phyloP scores from a whole-genome alignment of 2,329 filamentous ascomycete species.

The Elsinoe australis region DNA sequence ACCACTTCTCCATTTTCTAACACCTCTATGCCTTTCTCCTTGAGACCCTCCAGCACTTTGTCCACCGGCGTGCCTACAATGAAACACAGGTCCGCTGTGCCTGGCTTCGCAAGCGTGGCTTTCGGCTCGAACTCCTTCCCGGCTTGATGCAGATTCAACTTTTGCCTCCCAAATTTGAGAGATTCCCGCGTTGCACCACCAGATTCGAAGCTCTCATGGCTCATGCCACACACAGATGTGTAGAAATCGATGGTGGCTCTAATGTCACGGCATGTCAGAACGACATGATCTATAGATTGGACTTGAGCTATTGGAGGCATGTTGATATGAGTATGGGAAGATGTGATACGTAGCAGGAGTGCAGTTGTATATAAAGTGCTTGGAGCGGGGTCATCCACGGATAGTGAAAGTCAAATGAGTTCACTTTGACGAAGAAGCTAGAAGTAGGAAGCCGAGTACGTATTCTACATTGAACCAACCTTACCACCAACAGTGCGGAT shows the following conservation, averaged over 20 bases:
- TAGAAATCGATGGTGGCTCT: conserved; percentile 49
- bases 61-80: conserved; percentile 47
- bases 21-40: conserved; percentile 41
- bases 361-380: no score
- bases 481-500: no score
- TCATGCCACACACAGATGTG: conserved; percentile 50
- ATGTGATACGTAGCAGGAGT: no score
- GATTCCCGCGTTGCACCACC: conserved; percentile 39
- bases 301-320: conserved; percentile 26
- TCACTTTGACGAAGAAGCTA: no score
- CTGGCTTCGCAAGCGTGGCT: conserved; percentile 46
- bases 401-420: no score
- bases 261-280: conserved; percentile 50
- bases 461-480: no score
- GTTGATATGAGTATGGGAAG: not conserved
- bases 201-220: conserved; percentile 44
- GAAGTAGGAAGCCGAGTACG: no score
- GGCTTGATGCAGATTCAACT: conserved; percentile 54
- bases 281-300: conserved; percentile 51
- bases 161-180: conserved; percentile 50
- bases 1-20: conserved; percentile 47
- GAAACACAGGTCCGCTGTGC: conserved; percentile 55
- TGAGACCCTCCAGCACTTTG: conserved; percentile 38
- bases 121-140: conserved; percentile 56
- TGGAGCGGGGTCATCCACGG: no score